Percentiles rank a stretch among this genome's conserved stretches.
These are phyloP conservation scores for Claviceps sorghi DNA, from an alignment of 2,329 filamentous ascomycete genomes.

Conservation along the genomic window DNA sequence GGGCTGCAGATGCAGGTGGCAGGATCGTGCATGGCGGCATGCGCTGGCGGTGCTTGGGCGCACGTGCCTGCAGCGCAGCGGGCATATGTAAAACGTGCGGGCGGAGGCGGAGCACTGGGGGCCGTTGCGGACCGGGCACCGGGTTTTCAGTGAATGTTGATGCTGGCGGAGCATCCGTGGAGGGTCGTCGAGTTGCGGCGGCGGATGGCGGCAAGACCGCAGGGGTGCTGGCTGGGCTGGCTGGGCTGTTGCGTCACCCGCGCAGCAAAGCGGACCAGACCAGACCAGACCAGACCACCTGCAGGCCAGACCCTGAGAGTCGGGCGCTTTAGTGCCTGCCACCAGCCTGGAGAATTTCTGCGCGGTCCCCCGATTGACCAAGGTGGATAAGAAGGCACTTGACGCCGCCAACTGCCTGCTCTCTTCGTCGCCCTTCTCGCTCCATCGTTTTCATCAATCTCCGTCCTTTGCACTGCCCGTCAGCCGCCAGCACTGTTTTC, in stretches of 20 bases:
- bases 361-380: too few relatives aligned
- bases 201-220: not conserved
- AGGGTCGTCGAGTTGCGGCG: too few relatives aligned
- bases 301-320: too few relatives aligned
- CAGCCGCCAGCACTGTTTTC: not conserved
- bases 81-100: not conserved
- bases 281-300: too few relatives aligned
- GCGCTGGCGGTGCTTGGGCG: not conserved
- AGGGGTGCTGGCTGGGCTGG: too few relatives aligned
- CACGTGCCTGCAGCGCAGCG: too few relatives aligned
- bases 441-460: not conserved
- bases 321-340: too few relatives aligned
- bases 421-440: not conserved
- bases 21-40: constrained; percentile 7
- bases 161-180: not conserved
- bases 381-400: not conserved
- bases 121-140: constrained; percentile 7
- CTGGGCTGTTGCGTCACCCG: not conserved
- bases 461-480: not conserved
- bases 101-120: constrained; percentile 6
- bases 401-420: not conserved
- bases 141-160: too few relatives aligned
- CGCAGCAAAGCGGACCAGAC: not conserved
- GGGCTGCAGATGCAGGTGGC: constrained; percentile 6
- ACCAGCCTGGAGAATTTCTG: not conserved